Evolutionary conservation across 148 eudicot species (phyloP), one percentile per base, ranked within the genome.

Genomic region (Arctostaphylos glauca): DNA sequence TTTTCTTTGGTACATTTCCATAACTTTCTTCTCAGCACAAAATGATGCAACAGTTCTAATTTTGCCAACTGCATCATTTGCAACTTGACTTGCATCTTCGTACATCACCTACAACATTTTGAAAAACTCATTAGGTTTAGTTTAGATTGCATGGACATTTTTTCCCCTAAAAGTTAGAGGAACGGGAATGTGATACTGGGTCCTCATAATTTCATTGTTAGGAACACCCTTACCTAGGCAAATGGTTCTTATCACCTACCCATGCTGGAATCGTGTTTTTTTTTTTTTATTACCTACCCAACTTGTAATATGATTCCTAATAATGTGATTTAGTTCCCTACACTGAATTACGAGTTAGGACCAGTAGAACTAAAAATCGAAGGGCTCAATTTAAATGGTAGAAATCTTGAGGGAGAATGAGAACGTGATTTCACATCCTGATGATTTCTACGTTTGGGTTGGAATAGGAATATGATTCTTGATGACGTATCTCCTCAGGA

Each of bases 41-140:
- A 93, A 95, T n/a, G 98, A 95, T 56, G 94, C 94, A 49, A 93
- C 94, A 6, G 97, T 95, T 86, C 98, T 90, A 41, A 95, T 95
- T 81, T 94, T 86, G 70, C 97, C 94, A 44, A 95, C 94, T 3
- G 98, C 97, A 85, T 93, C 97, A 21, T 87, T 93, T 50, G 95
- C 95, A 56, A 95, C 91, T 85, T 93, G 97, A 81, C 98, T 95
- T 5, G 97, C 98, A 81, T 93, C 95, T 85, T 95, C 98, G 76
- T 91, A 95, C 97, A 87, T 94, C 48, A 90, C 56, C 94, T 93
- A 87, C 82, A 84, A 70, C 12, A 46, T 76, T n/a, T 13, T 31
- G 38, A 47, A 60, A 9, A 77, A 77, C 48, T 15, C 64, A 31
- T 7, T 7, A 6, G 71, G 43, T 43, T 66, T 16, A 66, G 15